Evolutionary conservation across 257 asterid genomes (phyloP).

Genomic region (Lavandula angustifolia): DNA sequence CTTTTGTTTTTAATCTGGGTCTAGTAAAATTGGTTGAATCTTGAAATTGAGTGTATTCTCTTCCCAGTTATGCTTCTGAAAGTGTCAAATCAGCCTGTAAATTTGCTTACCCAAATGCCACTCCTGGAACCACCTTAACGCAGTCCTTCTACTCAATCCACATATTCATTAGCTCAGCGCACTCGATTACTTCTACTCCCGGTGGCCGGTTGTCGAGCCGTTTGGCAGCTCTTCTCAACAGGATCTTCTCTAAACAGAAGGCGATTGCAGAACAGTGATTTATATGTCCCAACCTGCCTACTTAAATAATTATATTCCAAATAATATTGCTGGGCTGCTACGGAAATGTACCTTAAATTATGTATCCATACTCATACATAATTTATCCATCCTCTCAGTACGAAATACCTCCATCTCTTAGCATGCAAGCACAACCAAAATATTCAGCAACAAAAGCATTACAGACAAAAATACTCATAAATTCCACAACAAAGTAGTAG

Average conservation of each 20-base stretch:
- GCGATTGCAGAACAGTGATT: slow-evolving; percentile 55
- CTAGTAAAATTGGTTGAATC: slow-evolving; percentile 1
- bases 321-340: slow-evolving; percentile 35
- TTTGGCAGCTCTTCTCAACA: slow-evolving; percentile 81
- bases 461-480: slow-evolving; percentile 2
- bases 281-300: slow-evolving; percentile 24
- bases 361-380: slow-evolving; percentile 2
- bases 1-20: background rate
- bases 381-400: background rate
- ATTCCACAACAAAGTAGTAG: slow-evolving; percentile 19
- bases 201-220: slow-evolving; percentile 82
- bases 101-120: slow-evolving; percentile 91
- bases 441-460: slow-evolving; percentile 1
- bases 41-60: slow-evolving; percentile 3
- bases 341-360: slow-evolving; percentile 19
- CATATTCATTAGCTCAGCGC: slow-evolving; percentile 12
- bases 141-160: slow-evolving; percentile 17
- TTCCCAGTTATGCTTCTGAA: slow-evolving; percentile 89
- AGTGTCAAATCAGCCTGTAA: slow-evolving; percentile 76
- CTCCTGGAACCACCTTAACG: slow-evolving; percentile 76
- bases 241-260: slow-evolving; percentile 45
- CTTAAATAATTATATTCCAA: slow-evolving; percentile 29
- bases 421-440: background rate
- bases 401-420: too few species aligned
- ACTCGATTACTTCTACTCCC: slow-evolving; percentile 82